These are phyloP conservation scores for Tricholoma terreum DNA, from an alignment of 768 basidiomycete species.

Conservation along the genomic window DNA sequence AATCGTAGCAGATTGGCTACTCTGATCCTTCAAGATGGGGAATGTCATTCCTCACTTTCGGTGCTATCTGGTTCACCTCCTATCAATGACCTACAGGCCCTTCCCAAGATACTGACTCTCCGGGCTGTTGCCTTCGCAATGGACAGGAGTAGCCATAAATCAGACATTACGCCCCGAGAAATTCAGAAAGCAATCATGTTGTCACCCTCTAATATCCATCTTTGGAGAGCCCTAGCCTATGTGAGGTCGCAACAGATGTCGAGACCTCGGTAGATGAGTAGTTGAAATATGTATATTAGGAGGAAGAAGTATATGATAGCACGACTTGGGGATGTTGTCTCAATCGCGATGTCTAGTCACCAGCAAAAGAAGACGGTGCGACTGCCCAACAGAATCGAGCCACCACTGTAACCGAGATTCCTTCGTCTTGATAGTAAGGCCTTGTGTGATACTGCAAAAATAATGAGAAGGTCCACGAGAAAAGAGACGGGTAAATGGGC, in stretches of 20 bases:
- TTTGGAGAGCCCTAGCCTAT: conserved; percentile 63
- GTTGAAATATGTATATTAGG: conserved; percentile 11
- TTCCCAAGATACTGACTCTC: conserved; percentile 44
- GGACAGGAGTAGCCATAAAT: conserved; percentile 10
- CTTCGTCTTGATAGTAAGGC: conserved; percentile 40
- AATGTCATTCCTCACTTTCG: conserved; percentile 42
- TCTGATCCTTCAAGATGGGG: conserved; percentile 48
- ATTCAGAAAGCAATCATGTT: conserved; percentile 68
- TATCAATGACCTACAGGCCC: conserved; percentile 32
- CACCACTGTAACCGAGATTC: conserved; percentile 59
- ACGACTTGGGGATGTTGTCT: conserved; percentile 6
- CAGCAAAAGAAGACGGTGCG: conserved; percentile 51
- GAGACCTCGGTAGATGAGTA: neutral
- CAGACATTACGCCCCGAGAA: conserved; percentile 33
- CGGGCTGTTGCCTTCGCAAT: conserved; percentile 44
- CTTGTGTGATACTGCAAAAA: conserved; percentile 34
- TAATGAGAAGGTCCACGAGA: neutral
- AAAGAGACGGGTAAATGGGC: conserved; percentile 25
- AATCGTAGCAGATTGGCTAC: conserved; percentile 53
- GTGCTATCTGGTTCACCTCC: conserved; percentile 35
- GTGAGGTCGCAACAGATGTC: conserved; percentile 20
- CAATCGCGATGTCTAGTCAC: conserved; percentile 23
- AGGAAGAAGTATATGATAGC: conserved; percentile 11
- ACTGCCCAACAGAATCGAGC: conserved; percentile 47
- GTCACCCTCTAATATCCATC: conserved; percentile 46